phyloP scores from a whole-genome alignment of 192 early-diverging fungal genomes.

The Phycomyces blakesleeanus region DNA sequence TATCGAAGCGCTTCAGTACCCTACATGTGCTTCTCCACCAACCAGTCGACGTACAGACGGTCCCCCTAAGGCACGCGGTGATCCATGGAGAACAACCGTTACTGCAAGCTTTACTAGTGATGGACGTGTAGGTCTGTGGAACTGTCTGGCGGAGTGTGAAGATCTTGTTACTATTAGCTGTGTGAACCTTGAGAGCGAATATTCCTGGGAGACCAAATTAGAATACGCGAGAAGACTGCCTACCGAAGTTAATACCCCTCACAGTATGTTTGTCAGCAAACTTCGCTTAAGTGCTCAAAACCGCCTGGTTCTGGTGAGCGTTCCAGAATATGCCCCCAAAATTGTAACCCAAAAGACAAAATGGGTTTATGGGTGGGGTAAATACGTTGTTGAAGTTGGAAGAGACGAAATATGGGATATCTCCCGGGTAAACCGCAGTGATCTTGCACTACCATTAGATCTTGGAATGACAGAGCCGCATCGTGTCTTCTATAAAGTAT shows the following conservation, averaged over 20 bases:
- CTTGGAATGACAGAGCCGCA: conserved; percentile 9
- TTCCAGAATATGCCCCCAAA: conserved; percentile 21
- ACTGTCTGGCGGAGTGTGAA: conserved; percentile 27
- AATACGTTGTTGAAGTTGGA: conserved; percentile 39
- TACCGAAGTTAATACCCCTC: conserved; percentile 26
- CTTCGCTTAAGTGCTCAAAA: conserved; percentile 25
- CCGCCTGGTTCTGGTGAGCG: conserved; percentile 25
- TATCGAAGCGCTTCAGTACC: conserved; percentile 22
- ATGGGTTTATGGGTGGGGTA: conserved; percentile 37
- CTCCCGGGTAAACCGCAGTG: not conserved
- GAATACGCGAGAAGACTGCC: conserved; percentile 29
- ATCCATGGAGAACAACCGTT: conserved; percentile 15
- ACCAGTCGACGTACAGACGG: not conserved
- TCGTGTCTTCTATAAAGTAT: conserved; percentile 18
- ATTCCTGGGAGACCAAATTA: conserved; percentile 37
- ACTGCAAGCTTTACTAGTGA: conserved; percentile 28
- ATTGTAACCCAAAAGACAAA: conserved; percentile 33
- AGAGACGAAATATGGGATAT: conserved; percentile 40
- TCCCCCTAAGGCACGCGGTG: conserved; percentile 2
- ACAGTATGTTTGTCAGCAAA: conserved; percentile 29
- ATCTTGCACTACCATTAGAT: conserved; percentile 20
- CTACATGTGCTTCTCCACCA: conserved; percentile 8
- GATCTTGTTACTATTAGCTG: conserved; percentile 26
- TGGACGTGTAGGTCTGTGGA: conserved; percentile 36
- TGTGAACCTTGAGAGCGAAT: conserved; percentile 31